Evolutionary conservation across 805 yeast species (phyloP), one percentile per base, ranked within the genome.

Genomic region (Yarrowia sp.): DNA sequence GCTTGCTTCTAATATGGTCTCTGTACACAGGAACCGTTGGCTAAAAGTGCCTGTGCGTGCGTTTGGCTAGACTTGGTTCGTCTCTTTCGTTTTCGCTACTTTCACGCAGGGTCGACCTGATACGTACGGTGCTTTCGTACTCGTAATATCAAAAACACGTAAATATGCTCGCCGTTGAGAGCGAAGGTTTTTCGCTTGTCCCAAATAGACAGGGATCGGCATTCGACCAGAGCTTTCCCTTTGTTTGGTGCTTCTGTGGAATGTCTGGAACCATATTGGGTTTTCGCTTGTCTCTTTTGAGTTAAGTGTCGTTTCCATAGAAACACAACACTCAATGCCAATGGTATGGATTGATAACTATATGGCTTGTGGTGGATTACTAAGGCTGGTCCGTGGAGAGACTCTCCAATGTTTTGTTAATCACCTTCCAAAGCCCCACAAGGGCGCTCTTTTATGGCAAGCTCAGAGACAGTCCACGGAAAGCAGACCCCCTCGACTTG

Each of bases 281-380:
- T 9, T 49, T 49, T 49, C 38, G 40, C 53, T 49, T 32, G 40
- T 46, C 5, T n/a, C 14, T 19, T 11, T 22, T 5, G 32, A 12
- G 49, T 43, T 43, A n/a, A n/a, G 48, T 11, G 22, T 45, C 50
- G 50, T 46, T 22, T 46, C 52, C 35, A 48, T 48, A 26, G 52
- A 48, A 26, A 26, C 50, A 22, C 9, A 26, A 46, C 26, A 45
- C 5, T n/a, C 22, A 12, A 43, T n/a, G 49, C 19, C 15, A 45
- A 45, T 45, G 26, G 22, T 43, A 43, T 43, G 46, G 46, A 43
- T n/a, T n/a, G 19, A n/a, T n/a, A 43, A n/a, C 19, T n/a, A 11
- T 43, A 43, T 43, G 46, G 43, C 43, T 15, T 41, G 46, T 43
- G 46, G 22, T 43, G 43, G n/a, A 43, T 43, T 43, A 43, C 26